Conservation (phyloP, 1,139 yeast genomes). For the Kodamaea ohmeri region DNA sequence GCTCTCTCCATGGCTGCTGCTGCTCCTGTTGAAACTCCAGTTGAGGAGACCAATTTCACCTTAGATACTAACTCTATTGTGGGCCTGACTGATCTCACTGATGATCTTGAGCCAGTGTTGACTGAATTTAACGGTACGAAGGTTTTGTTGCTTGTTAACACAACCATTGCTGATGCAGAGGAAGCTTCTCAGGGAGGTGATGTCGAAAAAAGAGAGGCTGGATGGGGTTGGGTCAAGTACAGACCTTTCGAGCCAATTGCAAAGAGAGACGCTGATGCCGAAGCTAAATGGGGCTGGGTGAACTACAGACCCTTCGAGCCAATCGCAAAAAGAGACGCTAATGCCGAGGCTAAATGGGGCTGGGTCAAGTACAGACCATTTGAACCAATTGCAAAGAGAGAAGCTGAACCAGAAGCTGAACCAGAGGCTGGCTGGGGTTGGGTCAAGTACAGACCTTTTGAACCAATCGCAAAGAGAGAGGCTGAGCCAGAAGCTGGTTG, state of each 20-base stretch:
- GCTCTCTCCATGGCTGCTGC: conserved; percentile 14
- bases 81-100: conserved; percentile 13
- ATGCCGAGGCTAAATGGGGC: conserved; percentile 16
- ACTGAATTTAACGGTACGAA: conserved; percentile 18
- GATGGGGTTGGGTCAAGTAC: conserved; percentile 18
- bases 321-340: conserved; percentile 16
- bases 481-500: conserved; percentile 14
- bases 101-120: conserved; percentile 18
- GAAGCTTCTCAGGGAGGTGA: conserved; percentile 6
- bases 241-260: conserved; percentile 17
- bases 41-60: conserved; percentile 12
- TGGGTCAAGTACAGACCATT: conserved; percentile 17
- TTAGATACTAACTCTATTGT: conserved; percentile 20
- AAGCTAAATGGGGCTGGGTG: conserved; percentile 16
- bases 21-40: conserved; percentile 7
- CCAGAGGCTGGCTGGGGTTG: conserved; percentile 15
- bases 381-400: conserved; percentile 19
- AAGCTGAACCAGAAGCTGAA: conserved; percentile 17
- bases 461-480: conserved; percentile 16
- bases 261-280: conserved; percentile 18
- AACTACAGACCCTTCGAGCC: conserved; percentile 17
- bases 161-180: conserved; percentile 15
- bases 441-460: conserved; percentile 13
- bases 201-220: conserved; percentile 15
- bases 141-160: conserved; percentile 19